These are phyloP conservation scores for Hypoxylon sp. DNA, from an alignment of 2,329 filamentous ascomycete genomes.

Conservation along the genomic window DNA sequence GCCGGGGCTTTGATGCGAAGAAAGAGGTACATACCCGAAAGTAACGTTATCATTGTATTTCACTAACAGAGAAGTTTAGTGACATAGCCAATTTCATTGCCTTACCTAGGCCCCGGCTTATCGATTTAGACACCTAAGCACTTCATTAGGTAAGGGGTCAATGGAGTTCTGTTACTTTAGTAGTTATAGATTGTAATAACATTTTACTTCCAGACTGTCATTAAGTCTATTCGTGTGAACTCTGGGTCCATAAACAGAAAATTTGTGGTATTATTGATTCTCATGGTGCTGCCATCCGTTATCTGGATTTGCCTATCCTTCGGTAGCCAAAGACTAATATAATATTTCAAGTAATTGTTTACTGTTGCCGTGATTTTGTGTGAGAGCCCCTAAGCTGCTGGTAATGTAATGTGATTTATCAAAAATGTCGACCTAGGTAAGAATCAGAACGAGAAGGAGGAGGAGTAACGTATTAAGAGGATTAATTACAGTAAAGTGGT, in stretches of 20 bases:
- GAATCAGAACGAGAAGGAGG: constrained; percentile 3
- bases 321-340: no score
- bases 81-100: neutral
- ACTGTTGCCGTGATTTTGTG: constrained; percentile 67
- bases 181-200: no score
- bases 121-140: neutral
- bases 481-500: neutral
- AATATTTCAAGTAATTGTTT: constrained; percentile 57
- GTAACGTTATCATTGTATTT: neutral
- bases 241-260: no score
- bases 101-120: neutral
- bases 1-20: neutral
- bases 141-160: no score
- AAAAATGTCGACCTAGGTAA: constrained; percentile 33
- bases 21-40: neutral
- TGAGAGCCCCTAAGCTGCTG: constrained; percentile 67
- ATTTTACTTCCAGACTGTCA: no score
- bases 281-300: no score
- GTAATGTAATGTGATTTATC: constrained; percentile 41
- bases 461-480: neutral
- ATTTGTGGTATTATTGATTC: no score
- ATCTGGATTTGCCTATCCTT: no score
- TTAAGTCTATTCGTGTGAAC: no score
- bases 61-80: neutral
- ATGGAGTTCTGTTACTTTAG: no score